Conservation (phyloP, 2,329 filamentous ascomycete genomes). For the Tolypocladium guangdongense region DNA sequence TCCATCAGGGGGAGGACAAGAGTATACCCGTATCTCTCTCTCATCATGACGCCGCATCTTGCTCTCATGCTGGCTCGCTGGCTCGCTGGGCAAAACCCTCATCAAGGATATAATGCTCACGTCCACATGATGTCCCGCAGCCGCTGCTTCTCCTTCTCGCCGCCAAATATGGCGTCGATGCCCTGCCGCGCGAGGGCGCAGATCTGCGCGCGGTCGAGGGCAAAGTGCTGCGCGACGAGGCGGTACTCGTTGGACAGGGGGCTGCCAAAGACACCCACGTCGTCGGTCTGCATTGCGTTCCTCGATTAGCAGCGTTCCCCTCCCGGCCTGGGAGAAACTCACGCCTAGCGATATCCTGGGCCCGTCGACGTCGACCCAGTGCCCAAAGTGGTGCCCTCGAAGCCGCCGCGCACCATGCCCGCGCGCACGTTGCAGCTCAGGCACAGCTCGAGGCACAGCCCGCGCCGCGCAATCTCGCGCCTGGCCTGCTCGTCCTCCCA, state of each 20-base stretch:
- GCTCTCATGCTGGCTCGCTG: background rate
- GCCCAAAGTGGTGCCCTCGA: slow-evolving; percentile 64
- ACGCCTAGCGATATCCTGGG: slow-evolving; percentile 58
- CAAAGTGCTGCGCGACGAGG: slow-evolving; percentile 61
- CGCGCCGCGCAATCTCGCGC: slow-evolving; percentile 36
- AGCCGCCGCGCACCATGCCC: slow-evolving; percentile 57
- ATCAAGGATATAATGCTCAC: background rate
- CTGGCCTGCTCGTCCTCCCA: slow-evolving; percentile 55
- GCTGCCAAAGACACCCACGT: slow-evolving; percentile 73
- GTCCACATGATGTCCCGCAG: slow-evolving; percentile 41
- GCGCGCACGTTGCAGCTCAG: slow-evolving; percentile 73
- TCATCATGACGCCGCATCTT: background rate
- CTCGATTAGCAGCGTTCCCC: background rate
- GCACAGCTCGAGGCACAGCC: slow-evolving; percentile 63
- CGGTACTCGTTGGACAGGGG: slow-evolving; percentile 66
- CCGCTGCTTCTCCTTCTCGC: slow-evolving; percentile 47
- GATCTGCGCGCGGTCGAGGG: slow-evolving; percentile 34
- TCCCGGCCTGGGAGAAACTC: slow-evolving; percentile 24
- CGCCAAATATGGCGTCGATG: slow-evolving; percentile 57
- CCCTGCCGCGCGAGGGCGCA: slow-evolving; percentile 47
- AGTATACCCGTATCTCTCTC: background rate
- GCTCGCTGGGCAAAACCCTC: background rate
- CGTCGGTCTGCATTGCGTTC: slow-evolving; percentile 54
- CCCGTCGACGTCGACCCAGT: slow-evolving; percentile 51
- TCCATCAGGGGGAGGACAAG: no score